phyloP scores from a whole-genome alignment of 805 yeast species.

The Ascoidea tarda region DNA sequence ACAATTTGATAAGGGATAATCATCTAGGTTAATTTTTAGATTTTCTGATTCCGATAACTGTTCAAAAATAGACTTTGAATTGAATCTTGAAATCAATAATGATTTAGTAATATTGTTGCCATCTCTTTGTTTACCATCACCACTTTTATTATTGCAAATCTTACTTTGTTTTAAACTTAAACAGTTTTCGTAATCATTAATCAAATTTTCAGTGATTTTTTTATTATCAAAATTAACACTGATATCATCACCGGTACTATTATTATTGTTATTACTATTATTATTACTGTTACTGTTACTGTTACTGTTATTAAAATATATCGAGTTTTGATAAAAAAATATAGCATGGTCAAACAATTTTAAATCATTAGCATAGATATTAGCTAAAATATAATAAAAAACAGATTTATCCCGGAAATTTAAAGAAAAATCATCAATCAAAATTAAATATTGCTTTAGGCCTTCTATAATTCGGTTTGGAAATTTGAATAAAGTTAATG shows the following conservation, averaged over 20 bases:
- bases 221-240: too few species aligned
- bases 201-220: not conserved
- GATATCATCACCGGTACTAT: not conserved
- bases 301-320: not conserved
- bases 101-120: not conserved
- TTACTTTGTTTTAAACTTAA: too few species aligned
- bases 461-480: not conserved
- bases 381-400: too few species aligned
- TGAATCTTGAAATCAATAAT: too few species aligned
- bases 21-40: not conserved
- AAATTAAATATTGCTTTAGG: not conserved
- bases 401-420: not conserved
- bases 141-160: too few species aligned
- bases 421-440: not conserved
- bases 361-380: not conserved
- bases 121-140: not conserved
- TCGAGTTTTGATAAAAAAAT: too few species aligned
- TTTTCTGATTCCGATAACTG: not conserved
- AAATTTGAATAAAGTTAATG: not conserved
- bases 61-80: too few species aligned
- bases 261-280: not conserved
- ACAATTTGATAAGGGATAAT: too few species aligned
- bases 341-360: too few species aligned
- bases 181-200: too few species aligned
- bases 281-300: not conserved